phyloP scores from a whole-genome alignment of 768 basidiomycete species.

The Termitomyces sp. region DNA sequence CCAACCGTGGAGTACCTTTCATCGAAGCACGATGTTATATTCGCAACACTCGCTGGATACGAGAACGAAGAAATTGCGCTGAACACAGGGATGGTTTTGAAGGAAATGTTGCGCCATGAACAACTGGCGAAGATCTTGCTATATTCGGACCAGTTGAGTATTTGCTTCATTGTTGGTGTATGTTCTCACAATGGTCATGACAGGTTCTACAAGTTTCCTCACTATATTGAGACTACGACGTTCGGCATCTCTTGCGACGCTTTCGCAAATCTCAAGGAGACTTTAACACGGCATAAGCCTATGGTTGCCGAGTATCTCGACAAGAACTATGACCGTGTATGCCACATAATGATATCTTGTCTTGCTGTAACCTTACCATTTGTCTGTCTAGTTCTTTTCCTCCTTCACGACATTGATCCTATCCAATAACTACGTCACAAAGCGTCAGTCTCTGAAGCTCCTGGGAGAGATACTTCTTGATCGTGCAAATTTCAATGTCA shows the following conservation, averaged over 20 bases:
- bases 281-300: slow-evolving; percentile 91
- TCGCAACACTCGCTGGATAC: slow-evolving; percentile 86
- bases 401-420: slow-evolving; percentile 91
- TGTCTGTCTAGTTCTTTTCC: slow-evolving; percentile 73
- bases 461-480: slow-evolving; percentile 97
- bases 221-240: slow-evolving; percentile 95
- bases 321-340: slow-evolving; percentile 91
- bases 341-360: slow-evolving; percentile 17
- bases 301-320: slow-evolving; percentile 98
- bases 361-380: not conserved
- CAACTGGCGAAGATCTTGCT: slow-evolving; percentile 84
- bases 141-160: slow-evolving; percentile 86
- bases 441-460: slow-evolving; percentile 96
- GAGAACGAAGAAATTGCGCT: slow-evolving; percentile 94
- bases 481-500: slow-evolving; percentile 95
- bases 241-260: slow-evolving; percentile 99
- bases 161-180: not conserved
- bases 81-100: slow-evolving; percentile 96
- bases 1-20: slow-evolving; percentile 96
- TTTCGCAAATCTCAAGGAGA: slow-evolving; percentile 96
- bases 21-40: slow-evolving; percentile 66
- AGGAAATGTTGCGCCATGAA: slow-evolving; percentile 95
- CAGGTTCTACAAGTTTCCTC: slow-evolving; percentile 95
- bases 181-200: not conserved
- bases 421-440: slow-evolving; percentile 98